phyloP scores from a whole-genome alignment of 768 basidiomycete genomes.

The Galerina marginata region DNA sequence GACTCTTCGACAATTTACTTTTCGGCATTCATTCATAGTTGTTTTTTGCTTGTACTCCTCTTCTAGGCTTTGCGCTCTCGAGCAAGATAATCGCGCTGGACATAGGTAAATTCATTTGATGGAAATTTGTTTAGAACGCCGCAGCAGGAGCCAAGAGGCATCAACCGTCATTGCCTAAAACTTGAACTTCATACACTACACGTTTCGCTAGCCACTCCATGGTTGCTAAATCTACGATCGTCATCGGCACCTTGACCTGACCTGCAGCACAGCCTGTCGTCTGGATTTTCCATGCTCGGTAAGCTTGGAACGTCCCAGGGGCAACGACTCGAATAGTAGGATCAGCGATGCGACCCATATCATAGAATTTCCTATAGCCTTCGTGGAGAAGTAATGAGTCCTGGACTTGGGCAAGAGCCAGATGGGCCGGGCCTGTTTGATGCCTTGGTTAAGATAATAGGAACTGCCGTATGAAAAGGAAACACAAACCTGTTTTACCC shows the following conservation, averaged over 20 bases:
- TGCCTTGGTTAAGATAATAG: neutral
- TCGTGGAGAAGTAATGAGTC: neutral
- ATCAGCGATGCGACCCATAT: neutral
- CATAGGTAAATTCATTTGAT: no score
- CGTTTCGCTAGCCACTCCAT: constrained; percentile 14
- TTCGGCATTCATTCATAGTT: no score
- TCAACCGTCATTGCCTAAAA: neutral
- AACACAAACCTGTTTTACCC: constrained; percentile 3
- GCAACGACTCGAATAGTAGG: constrained; percentile 17
- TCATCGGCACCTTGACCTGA: constrained; percentile 5
- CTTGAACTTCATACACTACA: neutral
- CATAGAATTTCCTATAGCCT: neutral
- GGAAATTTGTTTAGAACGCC: no score
- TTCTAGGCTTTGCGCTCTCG: no score
- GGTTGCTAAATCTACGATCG: constrained; percentile 8
- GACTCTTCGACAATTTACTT: no score
- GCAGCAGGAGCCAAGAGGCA: neutral
- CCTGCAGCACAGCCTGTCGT: neutral
- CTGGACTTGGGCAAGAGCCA: neutral
- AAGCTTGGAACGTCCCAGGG: constrained; percentile 18
- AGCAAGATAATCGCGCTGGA: no score
- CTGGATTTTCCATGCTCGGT: constrained; percentile 18
- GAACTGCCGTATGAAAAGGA: neutral
- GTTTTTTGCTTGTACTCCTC: no score
- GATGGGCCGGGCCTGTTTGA: neutral